A percentile compares a stretch with the other conserved stretches of the same genome.
Conservation (phyloP, 768 basidiomycete species). For the Phaffia tasmanica region DNA sequence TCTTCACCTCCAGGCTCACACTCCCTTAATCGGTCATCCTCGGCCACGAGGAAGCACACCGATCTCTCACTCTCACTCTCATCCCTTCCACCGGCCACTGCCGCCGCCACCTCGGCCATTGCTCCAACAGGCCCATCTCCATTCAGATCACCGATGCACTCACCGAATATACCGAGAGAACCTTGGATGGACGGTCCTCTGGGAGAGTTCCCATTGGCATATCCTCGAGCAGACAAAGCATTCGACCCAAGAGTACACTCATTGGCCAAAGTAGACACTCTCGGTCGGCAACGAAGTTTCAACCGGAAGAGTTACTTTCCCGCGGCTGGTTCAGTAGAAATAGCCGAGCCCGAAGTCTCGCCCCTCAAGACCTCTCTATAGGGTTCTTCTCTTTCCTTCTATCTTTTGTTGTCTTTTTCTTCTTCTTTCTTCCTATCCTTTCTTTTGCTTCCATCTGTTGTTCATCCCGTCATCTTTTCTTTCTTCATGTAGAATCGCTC, state of each 20-base stretch:
- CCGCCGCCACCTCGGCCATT: neutral
- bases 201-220: constrained; percentile 23
- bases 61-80: constrained; percentile 6
- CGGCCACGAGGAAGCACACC: neutral
- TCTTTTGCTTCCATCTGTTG: no score
- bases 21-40: neutral
- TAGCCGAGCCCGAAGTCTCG: neutral
- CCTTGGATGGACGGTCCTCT: constrained; percentile 27
- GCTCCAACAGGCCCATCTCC: constrained; percentile 8
- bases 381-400: neutral
- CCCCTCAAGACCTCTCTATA: neutral
- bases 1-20: neutral
- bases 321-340: constrained; percentile 1
- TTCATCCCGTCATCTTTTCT: no score
- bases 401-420: no score
- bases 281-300: constrained; percentile 5
- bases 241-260: constrained; percentile 17
- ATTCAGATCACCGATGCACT: constrained; percentile 13
- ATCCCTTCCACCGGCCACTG: neutral
- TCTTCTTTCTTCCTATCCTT: no score
- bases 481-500: no score
- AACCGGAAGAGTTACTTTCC: constrained; percentile 8
- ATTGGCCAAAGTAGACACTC: neutral
- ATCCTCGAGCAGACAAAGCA: constrained; percentile 9
- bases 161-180: constrained; percentile 17